Evolutionary conservation across 2,329 filamentous ascomycete species (phyloP).

Genomic region (Colletotrichum musicola): DNA sequence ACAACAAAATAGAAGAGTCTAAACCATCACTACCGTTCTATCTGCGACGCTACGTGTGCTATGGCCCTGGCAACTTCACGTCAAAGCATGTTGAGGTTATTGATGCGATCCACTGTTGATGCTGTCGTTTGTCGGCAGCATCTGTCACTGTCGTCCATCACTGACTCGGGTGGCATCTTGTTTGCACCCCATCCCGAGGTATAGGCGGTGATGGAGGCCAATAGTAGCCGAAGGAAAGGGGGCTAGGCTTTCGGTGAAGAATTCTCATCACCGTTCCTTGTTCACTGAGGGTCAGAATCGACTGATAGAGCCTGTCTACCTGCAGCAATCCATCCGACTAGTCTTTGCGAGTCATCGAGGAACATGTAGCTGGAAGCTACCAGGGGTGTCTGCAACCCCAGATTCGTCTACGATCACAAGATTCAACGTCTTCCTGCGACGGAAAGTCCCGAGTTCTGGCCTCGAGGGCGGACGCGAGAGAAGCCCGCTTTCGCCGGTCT

Average conservation of each 20-base stretch:
- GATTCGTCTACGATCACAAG: not conserved
- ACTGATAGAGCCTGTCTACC: not conserved
- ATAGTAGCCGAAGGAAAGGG: not conserved
- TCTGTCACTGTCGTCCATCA: too few species aligned
- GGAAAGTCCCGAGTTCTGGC: too few species aligned
- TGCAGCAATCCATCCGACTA: conserved; percentile 1
- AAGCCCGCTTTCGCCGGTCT: too few species aligned
- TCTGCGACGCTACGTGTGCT: not conserved
- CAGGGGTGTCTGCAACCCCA: not conserved
- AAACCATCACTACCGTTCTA: not conserved
- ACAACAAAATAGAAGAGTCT: conserved; percentile 2
- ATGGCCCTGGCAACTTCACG: not conserved
- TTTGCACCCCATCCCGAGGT: not conserved
- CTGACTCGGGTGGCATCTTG: not conserved
- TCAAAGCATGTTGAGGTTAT: not conserved
- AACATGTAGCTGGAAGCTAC: too few species aligned
- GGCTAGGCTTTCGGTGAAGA: conserved; percentile 2
- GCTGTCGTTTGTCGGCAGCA: too few species aligned
- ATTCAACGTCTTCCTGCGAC: not conserved
- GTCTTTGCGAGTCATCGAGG: conserved; percentile 3
- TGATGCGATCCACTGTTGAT: not conserved
- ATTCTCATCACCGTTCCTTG: not conserved
- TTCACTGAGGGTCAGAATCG: not conserved
- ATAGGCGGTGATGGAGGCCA: conserved; percentile 1
- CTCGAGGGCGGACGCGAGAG: too few species aligned